Percentiles rank a stretch among this genome's conserved stretches.
Conservation (phyloP, 1,284 basidiomycete genomes). For the Peniophora sp. region DNA sequence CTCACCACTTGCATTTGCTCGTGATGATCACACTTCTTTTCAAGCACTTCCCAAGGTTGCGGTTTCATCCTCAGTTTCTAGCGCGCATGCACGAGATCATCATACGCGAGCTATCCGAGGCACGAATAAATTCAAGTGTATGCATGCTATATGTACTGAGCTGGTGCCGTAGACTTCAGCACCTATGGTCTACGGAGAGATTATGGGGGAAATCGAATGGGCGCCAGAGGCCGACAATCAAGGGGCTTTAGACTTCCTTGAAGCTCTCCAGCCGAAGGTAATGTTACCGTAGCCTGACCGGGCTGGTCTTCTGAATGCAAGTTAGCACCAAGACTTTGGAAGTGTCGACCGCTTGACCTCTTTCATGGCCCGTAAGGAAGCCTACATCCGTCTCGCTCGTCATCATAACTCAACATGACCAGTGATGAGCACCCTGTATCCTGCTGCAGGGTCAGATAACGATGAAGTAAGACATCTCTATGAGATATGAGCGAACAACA, state of each 20-base stretch:
- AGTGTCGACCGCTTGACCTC: conserved; percentile 52
- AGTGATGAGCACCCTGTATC: neutral
- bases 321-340: conserved; percentile 38
- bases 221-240: conserved; percentile 19
- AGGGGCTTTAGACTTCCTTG: conserved; percentile 17
- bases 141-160: neutral
- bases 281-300: neutral
- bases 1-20: conserved; percentile 66
- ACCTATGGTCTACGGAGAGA: conserved; percentile 30
- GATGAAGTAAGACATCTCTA: neutral
- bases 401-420: neutral
- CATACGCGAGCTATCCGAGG: conserved; percentile 28
- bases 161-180: conserved; percentile 23
- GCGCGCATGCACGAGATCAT: conserved; percentile 57
- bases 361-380: conserved; percentile 42
- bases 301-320: neutral
- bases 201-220: conserved; percentile 17
- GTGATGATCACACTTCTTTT: conserved; percentile 52
- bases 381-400: neutral
- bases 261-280: conserved; percentile 37
- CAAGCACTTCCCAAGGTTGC: conserved; percentile 42
- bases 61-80: conserved; percentile 49
- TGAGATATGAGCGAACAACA: neutral
- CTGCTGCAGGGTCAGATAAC: neutral
- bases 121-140: conserved; percentile 2